These are phyloP conservation scores for Gonapodya sp. DNA, from an alignment of 192 early-diverging fungal genomes.

Conservation along the genomic window DNA sequence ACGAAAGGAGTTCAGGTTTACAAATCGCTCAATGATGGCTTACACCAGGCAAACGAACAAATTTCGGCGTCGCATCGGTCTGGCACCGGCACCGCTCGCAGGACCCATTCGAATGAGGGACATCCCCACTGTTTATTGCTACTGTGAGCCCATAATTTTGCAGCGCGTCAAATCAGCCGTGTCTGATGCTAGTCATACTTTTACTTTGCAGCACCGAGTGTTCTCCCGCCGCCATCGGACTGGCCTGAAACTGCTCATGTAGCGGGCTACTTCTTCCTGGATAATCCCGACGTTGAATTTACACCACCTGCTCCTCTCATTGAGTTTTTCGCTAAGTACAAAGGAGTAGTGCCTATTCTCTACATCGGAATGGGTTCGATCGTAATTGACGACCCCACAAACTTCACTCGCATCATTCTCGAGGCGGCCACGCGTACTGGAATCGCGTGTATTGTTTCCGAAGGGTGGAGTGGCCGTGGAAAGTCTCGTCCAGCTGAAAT, in stretches of 20 bases:
- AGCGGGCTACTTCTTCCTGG: slow-evolving; percentile 67
- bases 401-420: slow-evolving; percentile 46
- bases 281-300: slow-evolving; percentile 52
- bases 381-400: slow-evolving; percentile 58
- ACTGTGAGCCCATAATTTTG: slow-evolving; percentile 19
- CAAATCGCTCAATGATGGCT: too few species aligned
- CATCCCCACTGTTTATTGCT: slow-evolving; percentile 59
- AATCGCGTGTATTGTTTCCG: slow-evolving; percentile 58
- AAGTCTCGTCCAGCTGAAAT: slow-evolving; percentile 22
- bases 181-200: too few species aligned
- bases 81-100: slow-evolving; percentile 32
- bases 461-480: slow-evolving; percentile 59
- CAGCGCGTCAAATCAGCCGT: background rate
- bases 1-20: too few species aligned
- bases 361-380: slow-evolving; percentile 78
- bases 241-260: slow-evolving; percentile 62
- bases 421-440: slow-evolving; percentile 50
- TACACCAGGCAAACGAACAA: background rate
- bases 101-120: slow-evolving; percentile 37
- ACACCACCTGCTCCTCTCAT: slow-evolving; percentile 38
- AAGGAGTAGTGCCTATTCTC: slow-evolving; percentile 18
- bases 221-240: slow-evolving; percentile 51
- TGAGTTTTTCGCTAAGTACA: slow-evolving; percentile 40
- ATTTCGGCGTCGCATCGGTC: slow-evolving; percentile 22
- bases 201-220: slow-evolving; percentile 26